Percentiles rank a stretch among this genome's conserved stretches.
These are phyloP conservation scores for Cryptosporidium ubiquitum DNA, from an alignment of 169 alveolate species.

Conservation along the genomic window DNA sequence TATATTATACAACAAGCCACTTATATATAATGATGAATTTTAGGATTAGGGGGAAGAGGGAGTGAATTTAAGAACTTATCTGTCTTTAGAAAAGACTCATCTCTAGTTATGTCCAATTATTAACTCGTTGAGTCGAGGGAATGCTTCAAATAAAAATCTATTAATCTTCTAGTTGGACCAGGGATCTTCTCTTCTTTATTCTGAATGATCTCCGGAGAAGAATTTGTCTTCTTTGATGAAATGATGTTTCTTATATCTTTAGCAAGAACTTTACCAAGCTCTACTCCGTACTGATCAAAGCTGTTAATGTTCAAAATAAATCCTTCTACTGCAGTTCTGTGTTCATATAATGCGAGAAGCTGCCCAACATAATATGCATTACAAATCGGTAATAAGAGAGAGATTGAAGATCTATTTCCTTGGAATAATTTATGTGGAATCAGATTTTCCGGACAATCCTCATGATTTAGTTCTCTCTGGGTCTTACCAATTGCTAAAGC, in stretches of 20 bases:
- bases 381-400: slow-evolving; percentile 87
- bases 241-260: slow-evolving; percentile 79
- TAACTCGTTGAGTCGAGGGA: background rate
- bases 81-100: too few species aligned
- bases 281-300: slow-evolving; percentile 99
- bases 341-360: slow-evolving; percentile 96
- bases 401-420: slow-evolving; percentile 96
- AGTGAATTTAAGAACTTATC: too few species aligned
- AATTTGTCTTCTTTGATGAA: slow-evolving; percentile 31
- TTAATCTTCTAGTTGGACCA: slow-evolving; percentile 75
- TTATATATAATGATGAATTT: too few species aligned
- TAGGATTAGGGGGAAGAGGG: too few species aligned
- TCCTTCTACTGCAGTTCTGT: slow-evolving; percentile 97
- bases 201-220: slow-evolving; percentile 40
- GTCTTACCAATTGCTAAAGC: slow-evolving; percentile 97
- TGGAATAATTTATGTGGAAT: slow-evolving; percentile 92
- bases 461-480: slow-evolving; percentile 44
- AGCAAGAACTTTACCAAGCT: slow-evolving; percentile 90
- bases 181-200: slow-evolving; percentile 64
- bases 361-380: slow-evolving; percentile 92
- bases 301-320: slow-evolving; percentile 95
- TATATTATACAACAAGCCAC: too few species aligned
- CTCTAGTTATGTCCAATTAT: too few species aligned
- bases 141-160: slow-evolving; percentile 35
- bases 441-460: slow-evolving; percentile 79